phyloP scores from a whole-genome alignment of 768 basidiomycete genomes.

The Naganishia antarctica region DNA sequence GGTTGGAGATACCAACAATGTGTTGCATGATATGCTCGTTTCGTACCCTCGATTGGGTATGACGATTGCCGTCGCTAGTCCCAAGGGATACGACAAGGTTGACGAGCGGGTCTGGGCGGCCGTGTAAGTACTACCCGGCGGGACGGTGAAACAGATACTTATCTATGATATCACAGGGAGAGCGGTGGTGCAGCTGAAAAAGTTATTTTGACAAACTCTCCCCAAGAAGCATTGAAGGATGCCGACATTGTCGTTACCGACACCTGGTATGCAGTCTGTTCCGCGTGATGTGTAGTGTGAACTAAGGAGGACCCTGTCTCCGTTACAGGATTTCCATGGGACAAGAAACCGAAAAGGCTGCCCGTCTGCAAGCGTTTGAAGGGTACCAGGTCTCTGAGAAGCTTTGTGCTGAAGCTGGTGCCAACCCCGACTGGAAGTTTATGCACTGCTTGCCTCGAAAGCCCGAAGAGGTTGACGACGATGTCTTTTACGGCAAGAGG shows the following conservation, averaged over 20 bases:
- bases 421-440: constrained; percentile 85
- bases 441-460: constrained; percentile 94
- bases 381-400: constrained; percentile 93
- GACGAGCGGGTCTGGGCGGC: constrained; percentile 68
- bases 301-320: background rate
- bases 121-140: constrained; percentile 54
- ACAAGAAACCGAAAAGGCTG: constrained; percentile 86
- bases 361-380: constrained; percentile 75
- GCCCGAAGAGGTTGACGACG: constrained; percentile 87
- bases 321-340: constrained; percentile 91
- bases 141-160: background rate
- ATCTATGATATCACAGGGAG: constrained; percentile 24
- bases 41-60: constrained; percentile 88
- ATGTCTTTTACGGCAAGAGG: constrained; percentile 90
- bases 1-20: constrained; percentile 90
- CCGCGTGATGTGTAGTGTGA: too few species aligned
- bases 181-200: constrained; percentile 37
- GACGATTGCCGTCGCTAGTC: constrained; percentile 75
- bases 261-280: constrained; percentile 65
- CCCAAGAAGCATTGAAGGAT: constrained; percentile 75
- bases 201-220: constrained; percentile 51
- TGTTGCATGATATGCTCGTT: constrained; percentile 95
- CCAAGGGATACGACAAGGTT: constrained; percentile 54
- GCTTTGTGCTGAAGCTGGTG: constrained; percentile 72
- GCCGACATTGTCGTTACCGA: constrained; percentile 97